Evolutionary conservation across 148 eudicot species (phyloP).

Genomic region (Euryodendron excelsum): DNA sequence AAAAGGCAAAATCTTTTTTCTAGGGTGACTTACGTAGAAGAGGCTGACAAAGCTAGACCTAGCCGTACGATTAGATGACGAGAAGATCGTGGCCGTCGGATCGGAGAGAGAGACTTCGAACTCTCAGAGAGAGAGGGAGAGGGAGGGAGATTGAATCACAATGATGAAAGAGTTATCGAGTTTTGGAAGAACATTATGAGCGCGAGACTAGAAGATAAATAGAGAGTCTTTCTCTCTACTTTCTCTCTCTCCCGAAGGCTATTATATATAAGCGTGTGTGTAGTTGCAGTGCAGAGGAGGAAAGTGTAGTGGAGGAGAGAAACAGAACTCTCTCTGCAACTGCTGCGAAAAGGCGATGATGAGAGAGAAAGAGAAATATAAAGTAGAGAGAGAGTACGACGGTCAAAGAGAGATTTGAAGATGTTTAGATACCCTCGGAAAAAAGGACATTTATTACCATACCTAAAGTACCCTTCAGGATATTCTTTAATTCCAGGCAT

Average conservation of each 20-base stretch:
- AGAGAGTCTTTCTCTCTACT: neutral
- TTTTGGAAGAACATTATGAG: neutral
- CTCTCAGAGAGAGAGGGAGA: neutral
- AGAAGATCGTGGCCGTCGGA: slow-evolving; percentile 21
- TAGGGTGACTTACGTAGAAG: slow-evolving; percentile 10
- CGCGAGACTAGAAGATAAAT: neutral
- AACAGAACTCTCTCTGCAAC: too few relatives aligned
- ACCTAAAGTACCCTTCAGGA: slow-evolving; percentile 8
- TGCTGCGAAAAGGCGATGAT: neutral
- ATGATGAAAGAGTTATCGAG: slow-evolving; percentile 3
- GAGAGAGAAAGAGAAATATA: neutral
- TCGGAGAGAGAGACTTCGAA: neutral
- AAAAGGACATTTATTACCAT: neutral
- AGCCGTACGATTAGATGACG: slow-evolving; percentile 14
- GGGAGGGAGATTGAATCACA: neutral
- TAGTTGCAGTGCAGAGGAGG: too few relatives aligned
- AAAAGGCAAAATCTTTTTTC: neutral
- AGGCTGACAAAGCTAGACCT: slow-evolving; percentile 13
- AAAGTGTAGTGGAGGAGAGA: too few relatives aligned
- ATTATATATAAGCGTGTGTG: too few relatives aligned
- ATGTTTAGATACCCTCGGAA: neutral
- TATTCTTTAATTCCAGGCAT: slow-evolving; percentile 10
- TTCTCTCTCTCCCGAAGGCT: slow-evolving; percentile 3
- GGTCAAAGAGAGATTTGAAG: slow-evolving; percentile 26
- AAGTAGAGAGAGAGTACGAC: neutral